Conservation (phyloP, 441 rosid species). For the Jatropha podagrica region DNA sequence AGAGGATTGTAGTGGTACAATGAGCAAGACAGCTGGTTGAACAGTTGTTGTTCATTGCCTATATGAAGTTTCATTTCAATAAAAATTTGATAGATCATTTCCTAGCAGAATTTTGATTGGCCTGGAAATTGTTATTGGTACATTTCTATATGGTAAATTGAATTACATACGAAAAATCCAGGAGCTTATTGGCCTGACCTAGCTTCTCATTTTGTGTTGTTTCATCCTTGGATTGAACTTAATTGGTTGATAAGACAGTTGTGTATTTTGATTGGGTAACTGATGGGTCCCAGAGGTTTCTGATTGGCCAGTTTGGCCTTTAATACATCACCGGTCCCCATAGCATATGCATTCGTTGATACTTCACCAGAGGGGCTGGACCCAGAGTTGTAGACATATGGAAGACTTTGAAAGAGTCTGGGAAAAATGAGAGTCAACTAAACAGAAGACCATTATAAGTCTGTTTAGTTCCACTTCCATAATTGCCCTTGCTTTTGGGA, state of each 20-base stretch:
- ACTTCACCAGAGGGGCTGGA: neutral
- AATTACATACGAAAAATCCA: no score
- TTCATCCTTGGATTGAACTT: neutral
- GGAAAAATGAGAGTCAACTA: neutral
- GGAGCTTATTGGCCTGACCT: no score
- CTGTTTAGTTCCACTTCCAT: neutral
- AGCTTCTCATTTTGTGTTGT: neutral
- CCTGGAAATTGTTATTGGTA: neutral
- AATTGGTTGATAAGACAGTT: neutral
- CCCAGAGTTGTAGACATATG: neutral
- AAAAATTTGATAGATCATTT: neutral
- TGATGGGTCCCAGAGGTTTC: slow-evolving; percentile 3
- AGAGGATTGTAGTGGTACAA: slow-evolving; percentile 12
- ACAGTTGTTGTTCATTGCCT: slow-evolving; percentile 17
- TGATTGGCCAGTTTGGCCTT: slow-evolving; percentile 9
- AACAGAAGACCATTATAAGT: neutral
- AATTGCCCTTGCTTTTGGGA: slow-evolving; percentile 5
- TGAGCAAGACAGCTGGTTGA: slow-evolving; percentile 12
- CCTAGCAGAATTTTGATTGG: neutral
- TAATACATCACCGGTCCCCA: neutral
- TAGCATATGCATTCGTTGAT: no score
- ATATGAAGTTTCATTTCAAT: neutral
- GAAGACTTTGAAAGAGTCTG: slow-evolving; percentile 8
- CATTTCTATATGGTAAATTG: no score
- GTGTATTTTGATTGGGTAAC: slow-evolving; percentile 8